These are phyloP conservation scores for Tuber melanosporum DNA, from an alignment of 495 filamentous ascomycete genomes.

Conservation along the genomic window DNA sequence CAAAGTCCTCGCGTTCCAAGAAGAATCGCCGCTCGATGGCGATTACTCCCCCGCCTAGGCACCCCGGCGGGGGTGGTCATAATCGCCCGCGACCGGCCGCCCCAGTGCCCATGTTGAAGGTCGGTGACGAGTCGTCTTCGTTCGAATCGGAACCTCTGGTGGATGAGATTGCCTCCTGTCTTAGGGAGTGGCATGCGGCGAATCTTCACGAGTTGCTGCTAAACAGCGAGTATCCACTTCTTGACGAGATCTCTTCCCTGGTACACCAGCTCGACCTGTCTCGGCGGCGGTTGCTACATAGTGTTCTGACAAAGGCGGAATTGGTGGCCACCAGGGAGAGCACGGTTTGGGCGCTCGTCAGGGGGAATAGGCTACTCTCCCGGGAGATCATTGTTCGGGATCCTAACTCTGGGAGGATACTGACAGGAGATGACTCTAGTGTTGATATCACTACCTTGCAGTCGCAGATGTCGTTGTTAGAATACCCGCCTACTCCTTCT, in stretches of 20 bases:
- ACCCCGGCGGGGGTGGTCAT: constrained; percentile 49
- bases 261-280: constrained; percentile 74
- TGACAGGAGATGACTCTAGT: constrained; percentile 88
- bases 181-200: constrained; percentile 96
- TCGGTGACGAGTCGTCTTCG: constrained; percentile 90
- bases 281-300: constrained; percentile 81
- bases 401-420: constrained; percentile 70
- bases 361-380: constrained; percentile 84
- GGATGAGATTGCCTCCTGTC: constrained; percentile 91
- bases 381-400: constrained; percentile 91
- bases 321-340: constrained; percentile 66
- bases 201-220: constrained; percentile 93
- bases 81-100: constrained; percentile 72
- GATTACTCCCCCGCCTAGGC: constrained; percentile 40
- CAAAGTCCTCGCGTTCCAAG: constrained; percentile 20
- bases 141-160: constrained; percentile 85
- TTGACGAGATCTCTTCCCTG: constrained; percentile 74
- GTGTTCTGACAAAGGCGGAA: constrained; percentile 81
- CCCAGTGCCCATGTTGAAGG: constrained; percentile 93
- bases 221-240: constrained; percentile 65
- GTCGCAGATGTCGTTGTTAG: constrained; percentile 89
- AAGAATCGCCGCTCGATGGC: constrained; percentile 23
- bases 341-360: constrained; percentile 90
- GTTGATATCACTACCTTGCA: constrained; percentile 87
- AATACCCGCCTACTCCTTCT: constrained; percentile 60